Base-by-base conservation (phyloP, 192 early-diverging fungal genomes). In the Linnemannia schmuckeri region DNA sequence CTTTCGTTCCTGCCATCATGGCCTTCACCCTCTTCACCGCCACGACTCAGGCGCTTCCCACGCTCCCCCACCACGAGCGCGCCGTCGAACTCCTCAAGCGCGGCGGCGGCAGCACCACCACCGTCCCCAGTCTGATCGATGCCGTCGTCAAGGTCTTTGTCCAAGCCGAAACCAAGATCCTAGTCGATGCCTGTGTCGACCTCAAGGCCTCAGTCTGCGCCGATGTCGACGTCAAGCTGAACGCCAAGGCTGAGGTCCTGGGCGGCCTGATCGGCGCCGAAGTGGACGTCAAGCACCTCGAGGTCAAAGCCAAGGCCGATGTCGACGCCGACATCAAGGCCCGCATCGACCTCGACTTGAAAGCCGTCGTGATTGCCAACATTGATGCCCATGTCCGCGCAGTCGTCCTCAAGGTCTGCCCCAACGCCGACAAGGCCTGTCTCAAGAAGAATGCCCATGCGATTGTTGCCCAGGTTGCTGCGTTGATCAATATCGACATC, bases 1-100 rank as follows among this genome's bases (percentile, higher is more conserved):
- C 69, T 55, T 80, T 86, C 40, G 70, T 77, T 40, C 79, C 84
- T 52, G 79, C 84, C 70, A 63, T 74, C 75, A 70, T 86, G 42
- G 84, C 78, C 57, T 66, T 86, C 68, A 70, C 73, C 49, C 71
- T 86, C 61, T 86, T 86, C 71, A 22, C 79, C 71, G 78, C 78
- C 71, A 76, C 83, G 1, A 57, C 83, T 57, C 73, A 85, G 83
- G 84, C 84, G 6, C 78, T 80, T 8, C 74, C 83, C 40, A 68
- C 75, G 3, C n/a, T 20, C 69, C 46, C 35, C 5, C 75, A 70
- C 24, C 42, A 86, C 38, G 66, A 44, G n/a, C 10, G 33, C 12
- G 83, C 83, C 22, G 57, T 85, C 30, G 41, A 27, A 0, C 49
- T 86, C 70, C 40, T 86, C 35, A 84, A 84, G 82, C 82, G 82